Evolutionary conservation across 1,284 basidiomycete species (phyloP).

Genomic region (Rhodotorula sp.): DNA sequence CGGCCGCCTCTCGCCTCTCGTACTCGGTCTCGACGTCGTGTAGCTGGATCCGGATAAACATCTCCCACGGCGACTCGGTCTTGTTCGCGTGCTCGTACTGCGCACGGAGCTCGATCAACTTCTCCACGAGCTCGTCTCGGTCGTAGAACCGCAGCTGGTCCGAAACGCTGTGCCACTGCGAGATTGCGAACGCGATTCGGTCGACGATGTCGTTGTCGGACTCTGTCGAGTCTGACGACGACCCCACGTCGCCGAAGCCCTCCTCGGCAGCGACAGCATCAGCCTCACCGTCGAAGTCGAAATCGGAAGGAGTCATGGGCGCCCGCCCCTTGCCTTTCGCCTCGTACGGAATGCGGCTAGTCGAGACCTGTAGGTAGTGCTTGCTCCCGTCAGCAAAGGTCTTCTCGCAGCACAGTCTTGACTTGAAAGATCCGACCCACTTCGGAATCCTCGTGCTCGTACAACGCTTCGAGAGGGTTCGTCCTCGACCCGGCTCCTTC

Average conservation of each 20-base stretch:
- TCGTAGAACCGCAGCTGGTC: neutral
- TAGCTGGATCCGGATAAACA: neutral
- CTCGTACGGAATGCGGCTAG: no score
- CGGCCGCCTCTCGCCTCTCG: neutral
- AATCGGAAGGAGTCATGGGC: no score
- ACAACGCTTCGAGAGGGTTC: no score
- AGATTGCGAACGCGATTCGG: neutral
- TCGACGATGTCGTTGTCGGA: neutral
- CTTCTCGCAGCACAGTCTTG: no score
- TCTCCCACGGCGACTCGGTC: neutral
- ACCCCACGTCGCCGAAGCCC: neutral
- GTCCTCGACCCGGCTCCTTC: no score
- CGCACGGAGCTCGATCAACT: neutral
- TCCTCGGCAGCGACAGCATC: neutral
- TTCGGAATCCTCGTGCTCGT: no score
- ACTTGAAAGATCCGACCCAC: no score
- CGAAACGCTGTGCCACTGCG: neutral
- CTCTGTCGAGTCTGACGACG: neutral
- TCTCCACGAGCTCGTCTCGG: conserved; percentile 1
- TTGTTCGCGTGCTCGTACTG: neutral
- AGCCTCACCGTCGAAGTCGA: neutral
- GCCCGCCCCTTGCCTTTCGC: no score
- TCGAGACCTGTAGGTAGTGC: no score
- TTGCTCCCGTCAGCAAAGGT: no score
- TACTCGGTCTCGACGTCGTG: neutral